Evolutionary conservation across 163 green algal genomes (phyloP), one percentile per base, ranked within the genome.

Genomic region (Trebouxiophyceae sp.): DNA sequence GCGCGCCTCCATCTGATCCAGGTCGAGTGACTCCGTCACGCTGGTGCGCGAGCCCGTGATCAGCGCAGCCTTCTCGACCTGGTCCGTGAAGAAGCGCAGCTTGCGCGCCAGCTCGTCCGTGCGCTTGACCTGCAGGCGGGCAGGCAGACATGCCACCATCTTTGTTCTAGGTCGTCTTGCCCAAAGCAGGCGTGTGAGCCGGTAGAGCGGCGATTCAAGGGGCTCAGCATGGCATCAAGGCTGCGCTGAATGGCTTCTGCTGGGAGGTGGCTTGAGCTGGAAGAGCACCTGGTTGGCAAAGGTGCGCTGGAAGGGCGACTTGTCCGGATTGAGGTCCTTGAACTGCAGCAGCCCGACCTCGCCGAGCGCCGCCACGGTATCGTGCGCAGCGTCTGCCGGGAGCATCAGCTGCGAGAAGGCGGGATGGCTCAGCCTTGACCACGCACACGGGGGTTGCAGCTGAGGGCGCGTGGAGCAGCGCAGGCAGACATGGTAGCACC

Each of bases 371-470:
- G 78, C 69, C 16, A 99, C 81, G 0, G 94, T 97, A 54, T 93
- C 87, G 63, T 97, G 92, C 0, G 94, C 92, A 32, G 87, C 81
- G 70, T 99, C 94, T 0, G 87, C 84, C 6, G 94, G 94, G 65
- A 99, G 91, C 86, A 99, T 96, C 34, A 99, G 88, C 89, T 97
- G 85, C 64, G n/a, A n/a, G n/a, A n/a, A n/a, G n/a, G n/a, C n/a
- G n/a, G n/a, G n/a, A n/a, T n/a, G n/a, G n/a, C n/a, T n/a, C n/a
- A n/a, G n/a, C n/a, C n/a, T n/a, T n/a, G n/a, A n/a, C n/a, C n/a
- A n/a, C n/a, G n/a, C n/a, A n/a, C n/a, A n/a, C n/a, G n/a, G n/a
- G n/a, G n/a, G n/a, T n/a, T n/a, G n/a, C n/a, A n/a, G n/a, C n/a
- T n/a, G n/a, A n/a, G n/a, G n/a, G n/a, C n/a, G n/a, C n/a, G n/a